A percentile compares a stretch with the other conserved stretches of the same genome.
These are phyloP conservation scores for Nothomitra cinnamomea DNA, from an alignment of 2,329 filamentous ascomycete species.

Conservation along the genomic window DNA sequence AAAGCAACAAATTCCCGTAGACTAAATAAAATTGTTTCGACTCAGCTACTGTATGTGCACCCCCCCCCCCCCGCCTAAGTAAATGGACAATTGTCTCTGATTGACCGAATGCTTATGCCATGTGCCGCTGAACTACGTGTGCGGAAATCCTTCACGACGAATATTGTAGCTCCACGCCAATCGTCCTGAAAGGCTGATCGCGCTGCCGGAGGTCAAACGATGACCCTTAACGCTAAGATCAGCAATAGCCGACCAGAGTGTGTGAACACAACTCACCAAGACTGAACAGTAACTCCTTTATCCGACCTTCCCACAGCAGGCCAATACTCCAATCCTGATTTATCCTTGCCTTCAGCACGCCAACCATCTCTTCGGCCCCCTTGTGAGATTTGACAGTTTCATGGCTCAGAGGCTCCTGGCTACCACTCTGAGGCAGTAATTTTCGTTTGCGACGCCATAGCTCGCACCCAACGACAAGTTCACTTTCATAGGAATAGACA, in stretches of 20 bases:
- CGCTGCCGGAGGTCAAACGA: conserved; percentile 53
- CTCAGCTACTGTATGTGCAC: too few species aligned
- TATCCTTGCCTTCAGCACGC: conserved; percentile 76
- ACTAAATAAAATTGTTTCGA: too few species aligned
- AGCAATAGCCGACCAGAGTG: background rate
- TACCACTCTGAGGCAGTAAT: background rate
- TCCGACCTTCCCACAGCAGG: conserved; percentile 78
- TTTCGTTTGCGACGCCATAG: conserved; percentile 48
- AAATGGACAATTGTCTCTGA: too few species aligned
- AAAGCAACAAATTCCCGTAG: too few species aligned
- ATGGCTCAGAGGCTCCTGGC: background rate
- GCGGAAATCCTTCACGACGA: conserved; percentile 44
- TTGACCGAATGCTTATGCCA: too few species aligned
- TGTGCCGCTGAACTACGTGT: background rate
- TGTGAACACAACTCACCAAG: conserved; percentile 50
- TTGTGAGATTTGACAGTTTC: conserved; percentile 10
- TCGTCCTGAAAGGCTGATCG: conserved; percentile 59
- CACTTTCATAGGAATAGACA: conserved; percentile 93
- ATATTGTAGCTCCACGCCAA: conserved; percentile 69
- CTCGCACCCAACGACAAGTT: conserved; percentile 81
- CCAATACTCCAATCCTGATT: conserved; percentile 80
- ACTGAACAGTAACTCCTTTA: conserved; percentile 86
- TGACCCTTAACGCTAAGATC: background rate
- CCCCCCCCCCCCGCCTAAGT: too few species aligned
- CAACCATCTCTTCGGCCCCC: conserved; percentile 51